A percentile compares a stretch with the other conserved stretches of the same genome.
phyloP scores from a whole-genome alignment of 2,329 filamentous ascomycete genomes.

The Aureobasidium leucospermi region DNA sequence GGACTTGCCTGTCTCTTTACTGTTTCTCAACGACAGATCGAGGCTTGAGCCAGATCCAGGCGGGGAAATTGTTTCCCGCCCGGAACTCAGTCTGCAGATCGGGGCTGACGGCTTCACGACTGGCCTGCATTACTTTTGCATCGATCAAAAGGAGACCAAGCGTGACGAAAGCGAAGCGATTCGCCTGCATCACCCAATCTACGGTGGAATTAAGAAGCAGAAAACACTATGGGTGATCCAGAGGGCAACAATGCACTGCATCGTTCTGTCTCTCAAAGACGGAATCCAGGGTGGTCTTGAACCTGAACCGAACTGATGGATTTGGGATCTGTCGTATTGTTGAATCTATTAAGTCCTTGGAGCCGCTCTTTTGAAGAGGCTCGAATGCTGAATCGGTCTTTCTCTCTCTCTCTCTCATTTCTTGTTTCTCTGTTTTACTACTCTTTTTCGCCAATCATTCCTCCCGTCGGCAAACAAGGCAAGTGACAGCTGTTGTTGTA shows the following conservation, averaged over 20 bases:
- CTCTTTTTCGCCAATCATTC: neutral
- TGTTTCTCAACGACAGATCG: constrained; percentile 7
- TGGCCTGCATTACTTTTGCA: neutral
- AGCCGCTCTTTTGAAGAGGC: neutral
- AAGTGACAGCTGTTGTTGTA: constrained; percentile 9
- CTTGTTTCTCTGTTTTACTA: neutral
- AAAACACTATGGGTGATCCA: neutral
- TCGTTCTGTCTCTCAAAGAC: neutral
- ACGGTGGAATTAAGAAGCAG: neutral
- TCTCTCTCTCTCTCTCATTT: neutral
- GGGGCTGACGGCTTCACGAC: neutral
- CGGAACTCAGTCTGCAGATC: constrained; percentile 6
- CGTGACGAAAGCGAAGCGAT: neutral
- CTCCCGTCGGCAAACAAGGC: constrained; percentile 8
- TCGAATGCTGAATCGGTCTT: neutral
- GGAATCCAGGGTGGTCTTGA: neutral
- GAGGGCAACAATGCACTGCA: neutral
- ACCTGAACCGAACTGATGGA: neutral
- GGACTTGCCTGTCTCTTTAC: neutral
- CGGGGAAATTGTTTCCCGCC: neutral
- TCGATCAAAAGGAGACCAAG: neutral
- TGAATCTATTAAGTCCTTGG: constrained; percentile 1
- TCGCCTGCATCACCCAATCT: neutral
- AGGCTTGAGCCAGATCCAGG: constrained; percentile 7
- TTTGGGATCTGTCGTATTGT: constrained; percentile 7